Conservation (phyloP, 306 rosid species). For the Cicer arietinum region DNA sequence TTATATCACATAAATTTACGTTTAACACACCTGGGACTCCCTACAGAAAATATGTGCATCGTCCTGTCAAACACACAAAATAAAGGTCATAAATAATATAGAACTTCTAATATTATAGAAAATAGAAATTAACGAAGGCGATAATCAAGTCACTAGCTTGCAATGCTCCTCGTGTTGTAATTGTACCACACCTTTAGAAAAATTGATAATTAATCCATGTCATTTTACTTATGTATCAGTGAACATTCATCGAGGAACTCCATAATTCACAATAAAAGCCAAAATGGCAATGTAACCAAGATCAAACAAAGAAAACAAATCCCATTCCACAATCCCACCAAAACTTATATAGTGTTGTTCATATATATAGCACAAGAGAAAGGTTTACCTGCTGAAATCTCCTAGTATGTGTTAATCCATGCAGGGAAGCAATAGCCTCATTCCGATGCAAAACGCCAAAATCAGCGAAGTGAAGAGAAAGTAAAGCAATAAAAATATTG, state of each 20-base stretch:
- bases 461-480: slow-evolving; percentile 93
- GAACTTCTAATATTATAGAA: slow-evolving; percentile 17
- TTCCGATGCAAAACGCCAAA: slow-evolving; percentile 96
- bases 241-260: background rate
- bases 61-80: slow-evolving; percentile 63
- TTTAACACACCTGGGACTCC: slow-evolving; percentile 83
- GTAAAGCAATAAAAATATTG: slow-evolving; percentile 33
- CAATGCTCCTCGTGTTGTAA: slow-evolving; percentile 15
- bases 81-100: slow-evolving; percentile 43
- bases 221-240: background rate
- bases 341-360: slow-evolving; percentile 3
- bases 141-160: slow-evolving; percentile 19
- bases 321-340: background rate
- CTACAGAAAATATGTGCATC: slow-evolving; percentile 97
- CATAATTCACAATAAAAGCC: background rate
- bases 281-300: slow-evolving; percentile 21
- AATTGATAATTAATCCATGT: background rate
- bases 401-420: slow-evolving; percentile 89
- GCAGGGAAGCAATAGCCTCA: slow-evolving; percentile 94
- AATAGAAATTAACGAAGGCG: slow-evolving; percentile 25
- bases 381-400: slow-evolving; percentile 92
- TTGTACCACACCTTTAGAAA: background rate
- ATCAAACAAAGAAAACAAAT: slow-evolving; percentile 1
- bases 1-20: slow-evolving; percentile 10
- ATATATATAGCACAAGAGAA: background rate